Evolutionary conservation across 805 yeast genomes (phyloP), one percentile per base, ranked within the genome.

Genomic region (Candida ficus): DNA sequence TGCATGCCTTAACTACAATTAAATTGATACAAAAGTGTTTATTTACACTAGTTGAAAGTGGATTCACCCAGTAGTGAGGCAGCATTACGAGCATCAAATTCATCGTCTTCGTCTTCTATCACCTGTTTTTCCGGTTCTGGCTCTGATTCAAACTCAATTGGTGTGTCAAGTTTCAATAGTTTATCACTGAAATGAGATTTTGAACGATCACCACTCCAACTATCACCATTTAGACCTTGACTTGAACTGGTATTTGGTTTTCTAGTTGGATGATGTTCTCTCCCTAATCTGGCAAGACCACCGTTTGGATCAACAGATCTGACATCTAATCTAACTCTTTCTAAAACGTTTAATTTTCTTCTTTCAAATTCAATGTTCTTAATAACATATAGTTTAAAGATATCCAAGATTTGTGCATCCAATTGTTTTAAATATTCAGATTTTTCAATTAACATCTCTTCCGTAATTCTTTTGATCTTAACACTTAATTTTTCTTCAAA

Each of bases 281-380:
- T 63, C 14, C 96, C 96, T 28, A 93, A 66, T 41, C 96, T 68
- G 29, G 93, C 76, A 29, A 93, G 71, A 0, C 95, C 95, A 18
- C 95, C 95, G 20, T 71, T 70, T 22, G 74, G 73, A 61, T 86
- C 95, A 5, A 84, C 85, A 8, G 77, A 71, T 41, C 95, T 70
- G 10, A 86, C 81, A 48, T 84, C 93, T 4, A 75, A 63, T 43
- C 91, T 74, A 43, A 77, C 78, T 49, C 71, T 75, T 55, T 81
- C 95, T 66, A 95, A 70, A 29, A 83, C 71, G 41, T 78, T 73
- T 38, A 93, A 68, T 37, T 84, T 80, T 52, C 86, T 81, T 33
- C 98, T 74, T 64, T 90, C 96, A 49, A 80, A 85, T 44, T 88
- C 95, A 33, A 93, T 89, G 52, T 79, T 79, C 47, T 79, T 77